Percentiles rank a stretch among this genome's conserved stretches.
Conservation (phyloP, 192 early-diverging fungal genomes). For the Dissophora globulifera region DNA sequence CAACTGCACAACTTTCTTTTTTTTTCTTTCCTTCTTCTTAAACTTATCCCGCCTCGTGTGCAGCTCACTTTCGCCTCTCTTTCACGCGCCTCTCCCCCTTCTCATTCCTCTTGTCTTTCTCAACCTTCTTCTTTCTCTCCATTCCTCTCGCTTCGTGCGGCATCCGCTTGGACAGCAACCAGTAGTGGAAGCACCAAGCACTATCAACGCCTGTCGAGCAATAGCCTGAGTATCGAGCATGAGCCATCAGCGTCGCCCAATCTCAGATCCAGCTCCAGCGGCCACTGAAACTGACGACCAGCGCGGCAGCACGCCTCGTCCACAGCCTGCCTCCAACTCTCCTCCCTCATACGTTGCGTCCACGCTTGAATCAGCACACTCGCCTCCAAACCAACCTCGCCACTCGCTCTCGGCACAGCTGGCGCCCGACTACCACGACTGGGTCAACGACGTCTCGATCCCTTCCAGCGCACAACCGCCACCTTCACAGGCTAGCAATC, state of each 20-base stretch:
- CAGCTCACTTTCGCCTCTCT: neutral
- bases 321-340: neutral
- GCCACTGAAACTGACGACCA: too few relatives aligned
- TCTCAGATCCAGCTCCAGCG: neutral
- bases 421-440: conserved; percentile 38
- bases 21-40: too few relatives aligned
- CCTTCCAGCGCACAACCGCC: neutral
- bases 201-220: too few relatives aligned
- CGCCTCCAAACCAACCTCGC: conserved; percentile 44
- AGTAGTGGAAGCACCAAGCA: too few relatives aligned
- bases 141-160: neutral
- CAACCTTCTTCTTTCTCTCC: neutral
- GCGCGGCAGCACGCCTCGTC: too few relatives aligned
- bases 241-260: neutral
- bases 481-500: neutral
- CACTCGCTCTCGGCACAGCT: conserved; percentile 36
- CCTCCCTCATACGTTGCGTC: too few relatives aligned
- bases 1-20: too few relatives aligned
- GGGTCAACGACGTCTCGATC: conserved; percentile 31
- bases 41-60: too few relatives aligned
- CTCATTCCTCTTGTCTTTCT: neutral
- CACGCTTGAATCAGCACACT: too few relatives aligned
- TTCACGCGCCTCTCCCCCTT: neutral
- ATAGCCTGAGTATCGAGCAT: too few relatives aligned
- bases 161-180: too few relatives aligned